Base-by-base conservation (phyloP, 2,329 filamentous ascomycete genomes). In the Colletotrichum falcatum region DNA sequence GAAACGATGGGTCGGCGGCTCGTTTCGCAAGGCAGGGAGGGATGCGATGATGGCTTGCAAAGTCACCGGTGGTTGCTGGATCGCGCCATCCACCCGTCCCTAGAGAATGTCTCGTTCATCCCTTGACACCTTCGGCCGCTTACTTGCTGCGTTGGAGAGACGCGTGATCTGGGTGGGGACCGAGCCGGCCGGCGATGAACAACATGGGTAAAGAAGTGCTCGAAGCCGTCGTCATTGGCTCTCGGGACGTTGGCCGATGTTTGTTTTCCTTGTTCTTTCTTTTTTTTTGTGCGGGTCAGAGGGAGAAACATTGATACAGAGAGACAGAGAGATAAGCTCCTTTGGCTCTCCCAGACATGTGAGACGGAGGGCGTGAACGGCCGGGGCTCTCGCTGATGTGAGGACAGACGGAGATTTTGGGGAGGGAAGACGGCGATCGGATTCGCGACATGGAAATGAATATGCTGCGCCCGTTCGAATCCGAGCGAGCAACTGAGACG, bases 51-150 rank as follows among this genome's bases (percentile, higher is more conserved):
- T 53, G 51, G 39, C 37, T 35, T 35, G 49, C 7, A 33, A 33
- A 60, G 30, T 23, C 28, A 33, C 30, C 30, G 7, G 30, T 42
- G 28, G 55, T 70, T 55, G 42, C 42, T 66, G 49, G 30, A 28
- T 28, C 30, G 23, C 28, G 8, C 23, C 39, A 23, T 12, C 20
- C 20, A 44, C 16, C 28, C n/a, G n/a, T 42, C 16, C 33, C 33
- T 20, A 30, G n/a, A 35, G 16, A 1, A 18, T 70, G 58, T 62
- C 58, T 70, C 56, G 39, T 35, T 20, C 67, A 70, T 62, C 64
- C 51, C 58, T 62, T 67, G 58, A 35, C 58, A 39, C 59, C 63
- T 49, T 23, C 44, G 49, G 48, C 51, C 44, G 64, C 7, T 7
- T 6, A 26, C 18, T 7, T 20, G 16, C 39, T 28, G 42, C 42